phyloP scores from a whole-genome alignment of 176 grass and related monocot genomes.

The Eragrostis curvula region DNA sequence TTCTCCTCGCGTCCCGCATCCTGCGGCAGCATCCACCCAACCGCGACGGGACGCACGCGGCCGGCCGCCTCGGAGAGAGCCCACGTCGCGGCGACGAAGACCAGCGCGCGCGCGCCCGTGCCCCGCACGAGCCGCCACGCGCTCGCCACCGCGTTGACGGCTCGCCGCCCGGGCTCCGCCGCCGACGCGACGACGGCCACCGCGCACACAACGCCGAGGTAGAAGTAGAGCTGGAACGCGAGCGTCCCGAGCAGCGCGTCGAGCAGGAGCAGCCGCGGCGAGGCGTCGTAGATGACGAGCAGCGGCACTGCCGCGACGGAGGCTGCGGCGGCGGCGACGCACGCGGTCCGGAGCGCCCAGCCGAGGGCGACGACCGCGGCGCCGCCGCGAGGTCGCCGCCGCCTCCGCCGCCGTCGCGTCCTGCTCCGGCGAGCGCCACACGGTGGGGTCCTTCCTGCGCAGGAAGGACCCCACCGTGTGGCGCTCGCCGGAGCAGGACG shows the following conservation, averaged over 20 bases:
- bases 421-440: too few relatives aligned
- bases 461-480: not conserved
- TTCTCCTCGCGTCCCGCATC: too few relatives aligned
- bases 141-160: too few relatives aligned
- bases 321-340: not conserved
- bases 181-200: constrained; percentile 3
- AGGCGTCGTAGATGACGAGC: not conserved
- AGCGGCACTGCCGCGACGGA: too few relatives aligned
- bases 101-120: too few relatives aligned
- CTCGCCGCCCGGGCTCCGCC: too few relatives aligned
- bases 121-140: too few relatives aligned
- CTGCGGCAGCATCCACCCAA: not conserved
- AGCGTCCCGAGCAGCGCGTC: not conserved
- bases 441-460: too few relatives aligned
- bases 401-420: too few relatives aligned
- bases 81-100: too few relatives aligned
- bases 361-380: not conserved
- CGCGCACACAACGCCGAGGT: constrained; percentile 7
- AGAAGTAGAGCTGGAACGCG: constrained; percentile 12
- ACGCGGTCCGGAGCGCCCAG: not conserved
- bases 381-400: not conserved
- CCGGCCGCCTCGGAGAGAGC: too few relatives aligned
- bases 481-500: not conserved
- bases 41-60: not conserved
- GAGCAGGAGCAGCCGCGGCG: not conserved